Conservation (phyloP, 306 rosid species). For the Acmispon strigosus region DNA sequence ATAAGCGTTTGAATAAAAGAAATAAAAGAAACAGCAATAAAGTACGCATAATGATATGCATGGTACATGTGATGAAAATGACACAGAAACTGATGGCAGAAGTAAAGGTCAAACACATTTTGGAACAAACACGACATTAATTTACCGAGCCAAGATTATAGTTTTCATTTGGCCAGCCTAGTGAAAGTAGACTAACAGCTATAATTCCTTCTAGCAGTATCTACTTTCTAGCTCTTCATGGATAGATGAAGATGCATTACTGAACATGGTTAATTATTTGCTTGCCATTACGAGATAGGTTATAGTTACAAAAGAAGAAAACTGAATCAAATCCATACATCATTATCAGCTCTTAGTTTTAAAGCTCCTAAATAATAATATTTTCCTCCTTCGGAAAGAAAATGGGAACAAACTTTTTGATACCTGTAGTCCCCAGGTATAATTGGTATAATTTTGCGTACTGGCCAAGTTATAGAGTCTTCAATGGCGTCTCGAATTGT, state of each 20-base stretch:
- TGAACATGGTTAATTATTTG: not conserved
- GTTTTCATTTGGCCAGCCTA: no score
- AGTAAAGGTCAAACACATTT: not conserved
- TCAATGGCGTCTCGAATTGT: slow-evolving; percentile 88
- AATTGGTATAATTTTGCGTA: slow-evolving; percentile 68
- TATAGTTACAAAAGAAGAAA: not conserved
- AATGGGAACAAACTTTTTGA: slow-evolving; percentile 2
- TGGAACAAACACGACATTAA: not conserved
- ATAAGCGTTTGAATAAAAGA: not conserved
- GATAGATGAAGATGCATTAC: not conserved
- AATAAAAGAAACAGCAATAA: not conserved
- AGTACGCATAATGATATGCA: not conserved
- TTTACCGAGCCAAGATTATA: not conserved
- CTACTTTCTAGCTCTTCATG: not conserved
- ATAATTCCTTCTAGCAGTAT: not conserved
- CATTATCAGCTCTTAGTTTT: not conserved
- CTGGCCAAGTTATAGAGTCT: slow-evolving; percentile 93
- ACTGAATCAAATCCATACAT: not conserved
- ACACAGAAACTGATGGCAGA: not conserved
- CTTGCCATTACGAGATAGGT: not conserved
- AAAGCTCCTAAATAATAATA: not conserved
- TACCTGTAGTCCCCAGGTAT: slow-evolving; percentile 91
- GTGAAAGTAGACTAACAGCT: not conserved
- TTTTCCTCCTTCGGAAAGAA: not conserved
- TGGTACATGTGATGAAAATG: not conserved